Evolutionary conservation across 2,329 filamentous ascomycete species (phyloP), one percentile per base, ranked within the genome.

Genomic region (Penicillium decumbens): DNA sequence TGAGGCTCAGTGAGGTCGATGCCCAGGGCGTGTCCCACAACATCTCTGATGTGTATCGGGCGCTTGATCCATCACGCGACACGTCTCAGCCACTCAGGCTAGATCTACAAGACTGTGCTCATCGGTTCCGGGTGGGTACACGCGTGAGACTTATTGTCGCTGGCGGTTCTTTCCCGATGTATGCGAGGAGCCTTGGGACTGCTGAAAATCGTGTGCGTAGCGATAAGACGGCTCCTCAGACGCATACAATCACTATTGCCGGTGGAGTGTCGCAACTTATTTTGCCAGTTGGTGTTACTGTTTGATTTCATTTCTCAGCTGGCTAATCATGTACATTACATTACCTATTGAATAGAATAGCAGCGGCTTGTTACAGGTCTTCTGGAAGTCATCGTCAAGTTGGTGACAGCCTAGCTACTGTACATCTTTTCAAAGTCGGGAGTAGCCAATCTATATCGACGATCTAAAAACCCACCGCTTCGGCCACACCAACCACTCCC

Each of bases 401-500:
- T 7, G 32, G 3, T 15, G 32, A 15, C 32, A 18, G n/a, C 32
- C 3, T 8, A 18, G 6, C 32, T 33, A 18, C 18, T 15, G 32
- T 33, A 18, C 32, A 15, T 15, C 1, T 3, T 33, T 18, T 8
- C 32, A 3, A 33, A 8, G 2, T 6, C n/a, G 7, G 6, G 9
- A 39, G 3, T 25, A 25, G 4, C 20, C 6, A 39, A 12, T 7
- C 20, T 25, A 39, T 20, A 23, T 35, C 7, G 5, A 47, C 9
- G 38, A 41, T 28, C 45, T 42, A 42, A 43, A 50, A 15, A 60
- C 54, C 51, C 51, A 55, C 28, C 27, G 47, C 23, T 15, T 58
- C 20, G 57, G 57, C 57, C 57, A 60, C 13, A 25, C 33, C 6
- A 60, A 30, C 57, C 57, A 60, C 15, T 54, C 50, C 13, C 15